phyloP scores from a whole-genome alignment of 441 rosid species.

The Geranium incanum region DNA sequence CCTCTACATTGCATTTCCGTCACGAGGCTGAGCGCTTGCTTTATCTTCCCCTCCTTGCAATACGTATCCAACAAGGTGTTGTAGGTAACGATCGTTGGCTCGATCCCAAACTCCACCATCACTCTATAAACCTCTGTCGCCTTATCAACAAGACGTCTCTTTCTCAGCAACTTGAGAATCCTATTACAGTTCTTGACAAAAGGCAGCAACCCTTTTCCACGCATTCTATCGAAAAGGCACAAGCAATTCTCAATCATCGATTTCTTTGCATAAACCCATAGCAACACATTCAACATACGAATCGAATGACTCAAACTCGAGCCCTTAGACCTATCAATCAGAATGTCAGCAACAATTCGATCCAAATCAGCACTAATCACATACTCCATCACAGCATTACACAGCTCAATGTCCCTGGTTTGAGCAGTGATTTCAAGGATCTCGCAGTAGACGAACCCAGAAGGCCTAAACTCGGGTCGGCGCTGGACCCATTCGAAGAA shows the following conservation, averaged over 20 bases:
- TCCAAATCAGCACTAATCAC: constrained; percentile 36
- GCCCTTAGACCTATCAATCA: constrained; percentile 30
- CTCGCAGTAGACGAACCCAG: constrained; percentile 34
- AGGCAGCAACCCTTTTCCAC: constrained; percentile 43
- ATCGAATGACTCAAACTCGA: constrained; percentile 19
- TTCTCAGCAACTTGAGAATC: constrained; percentile 52
- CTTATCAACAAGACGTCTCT: constrained; percentile 26
- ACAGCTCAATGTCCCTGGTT: constrained; percentile 34
- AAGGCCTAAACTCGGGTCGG: constrained; percentile 39
- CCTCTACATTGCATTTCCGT: constrained; percentile 41
- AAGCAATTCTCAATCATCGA: constrained; percentile 48
- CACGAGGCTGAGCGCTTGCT: constrained; percentile 38
- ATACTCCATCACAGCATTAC: constrained; percentile 49
- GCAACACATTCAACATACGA: constrained; percentile 48
- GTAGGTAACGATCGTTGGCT: constrained; percentile 43
- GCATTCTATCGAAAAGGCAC: constrained; percentile 48
- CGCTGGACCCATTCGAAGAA: constrained; percentile 50
- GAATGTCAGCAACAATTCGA: constrained; percentile 39
- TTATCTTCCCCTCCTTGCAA: constrained; percentile 47
- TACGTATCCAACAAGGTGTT: constrained; percentile 52
- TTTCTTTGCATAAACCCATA: constrained; percentile 45
- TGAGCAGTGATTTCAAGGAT: constrained; percentile 49
- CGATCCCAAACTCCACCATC: constrained; percentile 48
- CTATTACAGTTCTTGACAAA: constrained; percentile 55
- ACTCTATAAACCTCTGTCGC: constrained; percentile 36